A percentile compares a stretch with the other conserved stretches of the same genome.
Conservation (phyloP, 768 basidiomycete genomes). For the Boletus reticulatus region DNA sequence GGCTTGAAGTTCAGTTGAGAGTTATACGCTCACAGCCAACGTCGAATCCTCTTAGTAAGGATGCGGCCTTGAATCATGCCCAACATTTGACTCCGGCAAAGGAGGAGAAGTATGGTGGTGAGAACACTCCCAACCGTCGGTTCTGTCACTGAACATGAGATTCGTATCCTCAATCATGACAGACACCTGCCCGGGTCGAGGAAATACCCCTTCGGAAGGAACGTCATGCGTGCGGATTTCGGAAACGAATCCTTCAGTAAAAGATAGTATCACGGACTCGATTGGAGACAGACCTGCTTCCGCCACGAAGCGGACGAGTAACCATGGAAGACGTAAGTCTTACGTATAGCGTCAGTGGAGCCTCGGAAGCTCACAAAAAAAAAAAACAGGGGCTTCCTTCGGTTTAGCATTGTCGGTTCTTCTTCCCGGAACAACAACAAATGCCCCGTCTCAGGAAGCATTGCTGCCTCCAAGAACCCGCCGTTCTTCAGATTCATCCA, state of each 20-base stretch:
- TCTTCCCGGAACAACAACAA: background rate
- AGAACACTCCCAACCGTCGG: background rate
- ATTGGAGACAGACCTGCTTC: background rate
- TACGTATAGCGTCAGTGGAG: too few species aligned
- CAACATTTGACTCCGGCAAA: background rate
- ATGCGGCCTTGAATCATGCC: background rate
- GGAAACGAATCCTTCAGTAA: background rate
- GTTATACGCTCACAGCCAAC: constrained; percentile 41
- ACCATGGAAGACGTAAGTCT: constrained; percentile 14
- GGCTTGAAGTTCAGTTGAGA: constrained; percentile 64
- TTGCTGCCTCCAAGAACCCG: background rate
- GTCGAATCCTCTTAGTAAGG: background rate
- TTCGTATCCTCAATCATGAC: background rate
- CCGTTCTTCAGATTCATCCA: background rate
- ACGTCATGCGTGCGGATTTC: background rate
- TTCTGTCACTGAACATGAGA: background rate
- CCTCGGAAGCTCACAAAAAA: background rate
- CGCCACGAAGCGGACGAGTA: background rate
- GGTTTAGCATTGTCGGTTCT: background rate
- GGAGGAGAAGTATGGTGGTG: constrained; percentile 6
- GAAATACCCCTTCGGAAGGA: background rate
- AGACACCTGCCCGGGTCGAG: background rate
- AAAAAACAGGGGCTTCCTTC: constrained; percentile 4
- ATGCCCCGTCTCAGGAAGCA: background rate
- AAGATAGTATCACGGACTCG: background rate